Percentiles rank a stretch among this genome's conserved stretches.
Conservation (phyloP, 1,284 basidiomycete species). For the Xerocomus nothofagi region DNA sequence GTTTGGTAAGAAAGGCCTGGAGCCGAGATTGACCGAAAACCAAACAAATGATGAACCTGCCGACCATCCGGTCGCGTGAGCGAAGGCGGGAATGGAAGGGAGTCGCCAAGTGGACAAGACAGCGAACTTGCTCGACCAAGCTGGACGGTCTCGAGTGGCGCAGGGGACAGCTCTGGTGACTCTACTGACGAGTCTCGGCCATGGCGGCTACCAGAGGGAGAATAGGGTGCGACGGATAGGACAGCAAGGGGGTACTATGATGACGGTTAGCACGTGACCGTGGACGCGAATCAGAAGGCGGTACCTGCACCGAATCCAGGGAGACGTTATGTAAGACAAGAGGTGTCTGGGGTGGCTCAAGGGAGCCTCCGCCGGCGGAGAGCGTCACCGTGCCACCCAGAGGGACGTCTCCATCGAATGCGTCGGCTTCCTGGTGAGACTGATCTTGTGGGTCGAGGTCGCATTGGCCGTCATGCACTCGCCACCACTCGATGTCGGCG, state of each 20-base stretch:
- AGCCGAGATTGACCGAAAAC: slow-evolving; percentile 39
- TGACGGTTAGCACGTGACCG: slow-evolving; percentile 24
- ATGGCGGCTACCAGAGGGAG: slow-evolving; percentile 45
- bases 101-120: slow-evolving; percentile 27
- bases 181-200: slow-evolving; percentile 50
- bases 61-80: slow-evolving; percentile 23
- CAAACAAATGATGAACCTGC: slow-evolving; percentile 23
- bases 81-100: slow-evolving; percentile 23
- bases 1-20: slow-evolving; percentile 20
- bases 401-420: slow-evolving; percentile 17
- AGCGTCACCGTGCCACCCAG: slow-evolving; percentile 24
- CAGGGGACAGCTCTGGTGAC: slow-evolving; percentile 50
- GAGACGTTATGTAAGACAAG: slow-evolving; percentile 20
- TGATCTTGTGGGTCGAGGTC: slow-evolving; percentile 44
- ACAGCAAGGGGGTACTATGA: slow-evolving; percentile 44
- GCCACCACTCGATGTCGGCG: slow-evolving; percentile 84
- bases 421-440: slow-evolving; percentile 23
- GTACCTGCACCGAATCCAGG: slow-evolving; percentile 27
- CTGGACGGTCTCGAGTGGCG: slow-evolving; percentile 45
- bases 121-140: slow-evolving; percentile 39
- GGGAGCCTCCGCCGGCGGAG: slow-evolving; percentile 22
- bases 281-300: not conserved
- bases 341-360: slow-evolving; percentile 23
- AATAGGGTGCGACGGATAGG: slow-evolving; percentile 52
- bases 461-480: slow-evolving; percentile 67